Base-by-base conservation (phyloP, 768 basidiomycete species). In the Phaeotremella fagi region DNA sequence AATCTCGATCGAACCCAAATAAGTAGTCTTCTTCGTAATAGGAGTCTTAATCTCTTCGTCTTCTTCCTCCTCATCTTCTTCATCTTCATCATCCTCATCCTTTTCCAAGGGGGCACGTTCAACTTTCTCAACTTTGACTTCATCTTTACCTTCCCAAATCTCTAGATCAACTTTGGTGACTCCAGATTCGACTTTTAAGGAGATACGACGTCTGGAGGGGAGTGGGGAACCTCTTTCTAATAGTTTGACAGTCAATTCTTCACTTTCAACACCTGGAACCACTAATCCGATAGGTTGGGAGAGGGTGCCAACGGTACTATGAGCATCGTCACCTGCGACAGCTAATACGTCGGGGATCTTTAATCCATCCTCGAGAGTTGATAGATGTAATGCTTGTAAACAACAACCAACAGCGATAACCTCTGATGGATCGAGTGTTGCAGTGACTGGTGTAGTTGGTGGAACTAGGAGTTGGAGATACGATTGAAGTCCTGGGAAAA, bases 371-470 rank as follows among this genome's bases (percentile, higher is more conserved):
- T 69, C 61, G 9, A 76, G 58, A 15, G 61, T 63, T 35, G 67
- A 52, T 31, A 77, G 59, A 54, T 74, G 72, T 3, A 73, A 63
- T 5, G 76, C 76, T 50, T 75, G 72, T 9, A 76, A 68, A 4
- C 75, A 75, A 48, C 76, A 73, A 3, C 78, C 78, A 55, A 76
- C 69, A 44, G 77, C 76, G 54, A 79, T 74, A 48, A 76, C 77
- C 61, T 79, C 69, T 31, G 73, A 68, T 1, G 78, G 75, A 58
- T 79, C 77, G 57, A 78, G 68, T 23, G 73, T 50, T 15, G 73
- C 59, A 4, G 75, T 75, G 57, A 78, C 61, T 20, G 68, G 62
- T 3, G 72, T 72, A 20, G 72, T 71, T 37, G 76, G 74, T 38
- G 75, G 63, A 53, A 78, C 72, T 41, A 77, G 57, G 52, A 72